Percentiles rank a stretch among this genome's conserved stretches.
These are phyloP conservation scores for Russula olivacea DNA, from an alignment of 768 basidiomycete species.

Conservation along the genomic window DNA sequence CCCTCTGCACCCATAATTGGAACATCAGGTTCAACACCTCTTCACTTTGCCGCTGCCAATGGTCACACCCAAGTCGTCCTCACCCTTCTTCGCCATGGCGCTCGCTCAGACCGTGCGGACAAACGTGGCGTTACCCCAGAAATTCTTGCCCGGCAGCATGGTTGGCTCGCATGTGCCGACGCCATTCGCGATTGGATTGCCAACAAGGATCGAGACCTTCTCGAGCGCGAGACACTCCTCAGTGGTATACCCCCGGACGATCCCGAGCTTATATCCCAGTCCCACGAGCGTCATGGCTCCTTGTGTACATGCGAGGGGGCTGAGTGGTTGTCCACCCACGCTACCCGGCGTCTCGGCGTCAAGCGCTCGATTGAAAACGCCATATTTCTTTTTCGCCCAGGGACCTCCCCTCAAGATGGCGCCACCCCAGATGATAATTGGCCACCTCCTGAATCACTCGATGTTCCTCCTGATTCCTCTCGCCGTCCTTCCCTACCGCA, in stretches of 20 bases:
- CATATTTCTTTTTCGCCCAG: conserved; percentile 16
- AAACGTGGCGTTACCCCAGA: conserved; percentile 91
- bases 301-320: conserved; percentile 14
- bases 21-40: conserved; percentile 84
- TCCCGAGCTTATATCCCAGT: conserved; percentile 36
- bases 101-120: conserved; percentile 73
- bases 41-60: conserved; percentile 96
- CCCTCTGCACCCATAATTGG: conserved; percentile 66
- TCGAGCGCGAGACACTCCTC: conserved; percentile 39
- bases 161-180: conserved; percentile 72
- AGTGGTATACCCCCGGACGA: conserved; percentile 26
- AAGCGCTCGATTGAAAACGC: conserved; percentile 78
- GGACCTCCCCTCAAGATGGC: conserved; percentile 12
- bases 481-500: conserved; percentile 16
- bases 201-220: conserved; percentile 56
- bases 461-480: neutral
- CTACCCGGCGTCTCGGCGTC: conserved; percentile 47
- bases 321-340: conserved; percentile 12
- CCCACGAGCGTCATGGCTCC: conserved; percentile 25
- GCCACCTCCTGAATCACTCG: conserved; percentile 16
- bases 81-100: conserved; percentile 80
- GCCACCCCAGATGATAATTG: neutral
- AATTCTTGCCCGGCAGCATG: conserved; percentile 71
- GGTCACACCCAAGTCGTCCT: conserved; percentile 76
- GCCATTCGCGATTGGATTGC: conserved; percentile 61